These are phyloP conservation scores for Cryphonectria parasitica DNA, from an alignment of 2,329 filamentous ascomycete genomes.

Conservation along the genomic window DNA sequence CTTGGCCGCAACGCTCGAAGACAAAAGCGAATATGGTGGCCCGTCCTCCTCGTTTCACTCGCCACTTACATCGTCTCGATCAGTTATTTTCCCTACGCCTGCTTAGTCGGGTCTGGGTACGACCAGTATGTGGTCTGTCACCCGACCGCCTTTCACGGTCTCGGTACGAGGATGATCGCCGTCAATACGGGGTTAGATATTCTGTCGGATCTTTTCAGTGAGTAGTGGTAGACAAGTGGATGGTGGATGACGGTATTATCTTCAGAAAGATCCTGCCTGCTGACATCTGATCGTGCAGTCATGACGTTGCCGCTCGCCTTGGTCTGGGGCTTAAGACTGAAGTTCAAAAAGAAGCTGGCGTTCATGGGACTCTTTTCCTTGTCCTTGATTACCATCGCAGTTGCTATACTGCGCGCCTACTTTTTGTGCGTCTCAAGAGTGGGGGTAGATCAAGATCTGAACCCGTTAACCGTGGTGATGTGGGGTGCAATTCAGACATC, in stretches of 20 bases:
- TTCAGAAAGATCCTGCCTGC: background rate
- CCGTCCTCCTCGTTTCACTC: background rate
- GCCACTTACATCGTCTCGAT: slow-evolving; percentile 1
- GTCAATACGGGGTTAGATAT: slow-evolving; percentile 7
- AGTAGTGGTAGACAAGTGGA: background rate
- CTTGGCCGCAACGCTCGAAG: slow-evolving; percentile 7
- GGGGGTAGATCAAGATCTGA: background rate
- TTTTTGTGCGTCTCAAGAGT: background rate
- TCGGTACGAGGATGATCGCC: background rate
- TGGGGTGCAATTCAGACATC: background rate
- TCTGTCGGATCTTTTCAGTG: slow-evolving; percentile 9
- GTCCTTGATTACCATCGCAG: slow-evolving; percentile 7
- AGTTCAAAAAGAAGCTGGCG: slow-evolving; percentile 36
- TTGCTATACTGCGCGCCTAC: slow-evolving; percentile 4
- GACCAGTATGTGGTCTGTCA: background rate
- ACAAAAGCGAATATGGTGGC: slow-evolving; percentile 16
- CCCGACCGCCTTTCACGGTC: background rate
- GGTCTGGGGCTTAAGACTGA: slow-evolving; percentile 40
- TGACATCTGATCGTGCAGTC: background rate
- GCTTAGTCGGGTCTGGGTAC: background rate
- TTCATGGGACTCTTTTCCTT: slow-evolving; percentile 13
- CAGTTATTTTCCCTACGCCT: background rate
- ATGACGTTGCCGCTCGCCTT: background rate
- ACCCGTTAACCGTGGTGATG: background rate
- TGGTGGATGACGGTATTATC: background rate